Evolutionary conservation across 2,329 filamentous ascomycete genomes (phyloP), one percentile per base, ranked within the genome.

Genomic region (Trichoderma harzianum): DNA sequence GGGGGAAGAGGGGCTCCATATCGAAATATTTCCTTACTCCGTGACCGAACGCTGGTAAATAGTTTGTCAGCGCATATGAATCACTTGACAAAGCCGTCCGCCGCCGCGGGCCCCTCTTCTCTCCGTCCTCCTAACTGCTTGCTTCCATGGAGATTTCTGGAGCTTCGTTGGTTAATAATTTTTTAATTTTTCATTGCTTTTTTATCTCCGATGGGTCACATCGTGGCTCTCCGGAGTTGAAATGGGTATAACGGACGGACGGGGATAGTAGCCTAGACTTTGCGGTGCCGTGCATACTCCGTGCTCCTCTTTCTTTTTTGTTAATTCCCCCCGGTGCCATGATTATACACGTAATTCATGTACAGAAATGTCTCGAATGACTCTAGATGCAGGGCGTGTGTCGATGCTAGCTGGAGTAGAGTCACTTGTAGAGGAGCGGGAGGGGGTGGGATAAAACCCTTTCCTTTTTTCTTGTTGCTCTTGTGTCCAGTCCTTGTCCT

Each of bases 201-300:
- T 66, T 55, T 66, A 66, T 66, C 63, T 66, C 63, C 63, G 63
- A 66, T 66, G 63, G 43, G 63, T 53, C 63, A 36, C 43, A 55
- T 55, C 63, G 63, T 55, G 47, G 39, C 39, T n/a, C 47, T 26
- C 47, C 63, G 63, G 63, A 28, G 34, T 34, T 32, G 32, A 18
- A 11, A 53, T 66, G 63, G 63, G 43, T 55, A 55, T 55, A 55
- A 55, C 28, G 61, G 21, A 66, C 63, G 63, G 63, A 66, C 63
- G 63, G 63, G 63, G 47, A 53, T 66, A 66, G 32, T 18, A 21
- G 14, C 11, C 18, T 47, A 18, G 11, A 51, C 39, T 18, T 21
- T 10, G 14, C 11, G 12, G 28, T 21, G 39, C 39, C 26, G 8
- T 65, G 43, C n/a, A 26, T 63, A 18, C 18, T 39, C 61, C 39